phyloP scores from a whole-genome alignment of 345 rosid genomes.

The Eucalyptus erythrocorys region DNA sequence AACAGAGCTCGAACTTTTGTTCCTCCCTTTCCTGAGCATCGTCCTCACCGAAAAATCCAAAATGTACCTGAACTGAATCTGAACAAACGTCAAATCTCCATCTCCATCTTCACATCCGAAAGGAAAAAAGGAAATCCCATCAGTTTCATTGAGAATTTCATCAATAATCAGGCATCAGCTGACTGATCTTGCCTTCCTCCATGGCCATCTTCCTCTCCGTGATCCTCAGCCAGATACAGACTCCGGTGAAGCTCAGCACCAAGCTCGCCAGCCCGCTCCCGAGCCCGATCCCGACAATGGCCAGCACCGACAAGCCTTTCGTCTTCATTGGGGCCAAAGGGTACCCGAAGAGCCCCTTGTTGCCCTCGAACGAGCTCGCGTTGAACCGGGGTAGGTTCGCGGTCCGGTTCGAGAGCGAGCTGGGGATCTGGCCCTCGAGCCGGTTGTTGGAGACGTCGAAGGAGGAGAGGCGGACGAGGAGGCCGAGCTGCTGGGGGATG shows the following conservation, averaged over 20 bases:
- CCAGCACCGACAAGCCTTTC: slow-evolving; percentile 63
- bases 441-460: slow-evolving; percentile 72
- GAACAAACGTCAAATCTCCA: background rate
- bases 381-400: slow-evolving; percentile 65
- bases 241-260: slow-evolving; percentile 82
- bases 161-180: slow-evolving; percentile 66
- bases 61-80: background rate
- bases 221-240: slow-evolving; percentile 77
- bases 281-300: slow-evolving; percentile 91
- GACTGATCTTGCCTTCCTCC: slow-evolving; percentile 68
- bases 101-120: background rate
- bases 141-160: background rate
- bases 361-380: slow-evolving; percentile 57
- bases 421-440: slow-evolving; percentile 71
- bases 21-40: background rate
- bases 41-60: background rate
- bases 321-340: slow-evolving; percentile 59
- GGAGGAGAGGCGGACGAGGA: slow-evolving; percentile 51
- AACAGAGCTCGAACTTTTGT: background rate
- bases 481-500: slow-evolving; percentile 65
- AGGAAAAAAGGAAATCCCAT: background rate
- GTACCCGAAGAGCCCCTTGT: slow-evolving; percentile 76
- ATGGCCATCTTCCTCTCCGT: slow-evolving; percentile 55
- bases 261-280: slow-evolving; percentile 90
- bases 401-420: slow-evolving; percentile 44